These are phyloP conservation scores for Talaromyces atroroseus DNA, from an alignment of 2,329 filamentous ascomycete genomes.

Conservation along the genomic window DNA sequence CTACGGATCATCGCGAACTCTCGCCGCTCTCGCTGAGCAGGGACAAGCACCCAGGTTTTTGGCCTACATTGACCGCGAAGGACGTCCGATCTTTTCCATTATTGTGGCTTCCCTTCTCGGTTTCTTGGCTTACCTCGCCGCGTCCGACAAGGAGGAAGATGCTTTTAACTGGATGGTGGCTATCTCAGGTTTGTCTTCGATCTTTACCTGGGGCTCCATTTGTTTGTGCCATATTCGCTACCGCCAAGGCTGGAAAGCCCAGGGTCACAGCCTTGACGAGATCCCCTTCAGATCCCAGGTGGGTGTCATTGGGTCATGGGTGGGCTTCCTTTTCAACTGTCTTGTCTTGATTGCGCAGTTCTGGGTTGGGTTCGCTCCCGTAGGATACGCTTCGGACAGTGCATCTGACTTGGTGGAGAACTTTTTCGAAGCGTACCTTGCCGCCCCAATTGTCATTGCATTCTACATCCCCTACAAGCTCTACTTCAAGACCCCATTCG, in stretches of 20 bases:
- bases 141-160: constrained; percentile 52
- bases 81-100: constrained; percentile 73
- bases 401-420: constrained; percentile 48
- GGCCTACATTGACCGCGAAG: constrained; percentile 74
- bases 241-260: constrained; percentile 67
- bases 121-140: constrained; percentile 71
- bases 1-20: constrained; percentile 83
- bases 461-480: constrained; percentile 73
- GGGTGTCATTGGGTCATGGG: constrained; percentile 72
- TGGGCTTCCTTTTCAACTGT: constrained; percentile 70
- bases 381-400: constrained; percentile 50
- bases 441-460: constrained; percentile 50
- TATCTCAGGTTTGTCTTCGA: constrained; percentile 64
- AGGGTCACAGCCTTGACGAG: constrained; percentile 66
- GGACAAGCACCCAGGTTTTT: constrained; percentile 72
- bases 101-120: constrained; percentile 61
- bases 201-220: constrained; percentile 78
- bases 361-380: constrained; percentile 77
- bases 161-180: constrained; percentile 78
- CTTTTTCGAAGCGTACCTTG: constrained; percentile 64
- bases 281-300: constrained; percentile 77
- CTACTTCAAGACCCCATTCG: constrained; percentile 62
- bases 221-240: constrained; percentile 91
- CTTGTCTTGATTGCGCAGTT: constrained; percentile 78
- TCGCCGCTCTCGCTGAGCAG: constrained; percentile 85